These are phyloP conservation scores for Didymella pomorum DNA, from an alignment of 2,329 filamentous ascomycete genomes.

Conservation along the genomic window DNA sequence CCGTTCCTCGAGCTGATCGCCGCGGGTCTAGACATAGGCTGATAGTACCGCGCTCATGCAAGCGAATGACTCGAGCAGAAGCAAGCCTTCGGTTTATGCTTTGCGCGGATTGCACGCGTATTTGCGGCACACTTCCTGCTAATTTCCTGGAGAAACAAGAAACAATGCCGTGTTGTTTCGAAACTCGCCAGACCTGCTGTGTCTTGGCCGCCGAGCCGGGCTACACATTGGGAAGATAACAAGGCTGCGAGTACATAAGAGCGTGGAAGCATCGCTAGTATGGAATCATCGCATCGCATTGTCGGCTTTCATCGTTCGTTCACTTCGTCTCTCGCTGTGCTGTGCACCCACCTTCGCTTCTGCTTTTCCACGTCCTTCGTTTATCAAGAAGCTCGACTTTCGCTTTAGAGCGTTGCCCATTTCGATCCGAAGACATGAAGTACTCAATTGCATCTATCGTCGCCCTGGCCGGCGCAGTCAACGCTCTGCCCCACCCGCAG, in stretches of 20 bases:
- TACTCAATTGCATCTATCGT: constrained; percentile 29
- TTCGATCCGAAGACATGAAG: constrained; percentile 34
- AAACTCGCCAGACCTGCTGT: constrained; percentile 13
- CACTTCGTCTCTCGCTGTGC: constrained; percentile 28
- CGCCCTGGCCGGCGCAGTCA: constrained; percentile 31
- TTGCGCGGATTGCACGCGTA: background rate
- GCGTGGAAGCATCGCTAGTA: background rate
- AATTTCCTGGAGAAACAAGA: constrained; percentile 21
- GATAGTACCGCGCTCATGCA: background rate
- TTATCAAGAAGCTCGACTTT: constrained; percentile 4
- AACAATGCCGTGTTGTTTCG: constrained; percentile 23
- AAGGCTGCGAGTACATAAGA: constrained; percentile 5
- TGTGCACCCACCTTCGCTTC: constrained; percentile 32
- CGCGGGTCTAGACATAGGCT: constrained; percentile 7
- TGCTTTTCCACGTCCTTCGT: constrained; percentile 3
- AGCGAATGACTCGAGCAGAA: constrained; percentile 6
- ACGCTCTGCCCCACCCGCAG: constrained; percentile 34
- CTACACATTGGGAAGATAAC: background rate
- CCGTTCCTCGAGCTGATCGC: constrained; percentile 10
- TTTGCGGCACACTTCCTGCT: background rate
- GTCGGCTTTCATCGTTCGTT: constrained; percentile 19
- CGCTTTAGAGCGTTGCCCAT: constrained; percentile 3
- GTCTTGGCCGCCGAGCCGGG: constrained; percentile 5
- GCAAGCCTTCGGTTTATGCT: constrained; percentile 1
- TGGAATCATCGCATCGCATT: constrained; percentile 14